phyloP scores from a whole-genome alignment of 2,329 filamentous ascomycete genomes.

The Ophiostoma sp. region DNA sequence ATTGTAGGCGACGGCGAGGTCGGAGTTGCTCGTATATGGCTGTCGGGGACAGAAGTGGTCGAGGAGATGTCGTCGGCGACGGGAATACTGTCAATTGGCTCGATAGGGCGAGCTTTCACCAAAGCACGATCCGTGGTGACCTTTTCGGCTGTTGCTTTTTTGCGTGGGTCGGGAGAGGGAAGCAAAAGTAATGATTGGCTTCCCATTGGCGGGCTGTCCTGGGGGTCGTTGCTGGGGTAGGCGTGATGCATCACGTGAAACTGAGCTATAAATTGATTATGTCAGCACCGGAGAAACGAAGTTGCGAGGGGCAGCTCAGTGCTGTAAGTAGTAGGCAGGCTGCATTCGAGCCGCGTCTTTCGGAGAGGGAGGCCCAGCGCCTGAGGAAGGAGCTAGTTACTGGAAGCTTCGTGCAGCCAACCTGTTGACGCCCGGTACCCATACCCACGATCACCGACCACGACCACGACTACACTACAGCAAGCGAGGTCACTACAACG shows the following conservation, averaged over 20 bases:
- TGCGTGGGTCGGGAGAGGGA: slow-evolving; percentile 23
- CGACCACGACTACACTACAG: slow-evolving; percentile 12
- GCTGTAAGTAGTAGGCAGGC: slow-evolving; percentile 31
- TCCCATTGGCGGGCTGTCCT: slow-evolving; percentile 26
- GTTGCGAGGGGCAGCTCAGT: slow-evolving; percentile 22
- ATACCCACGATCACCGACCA: slow-evolving; percentile 15
- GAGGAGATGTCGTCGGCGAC: slow-evolving; percentile 16
- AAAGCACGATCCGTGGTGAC: slow-evolving; percentile 16
- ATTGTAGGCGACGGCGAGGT: background rate
- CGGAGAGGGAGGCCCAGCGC: slow-evolving; percentile 9
- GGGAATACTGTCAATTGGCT: slow-evolving; percentile 24
- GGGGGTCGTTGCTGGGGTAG: background rate
- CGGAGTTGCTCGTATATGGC: background rate
- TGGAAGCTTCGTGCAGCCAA: slow-evolving; percentile 20
- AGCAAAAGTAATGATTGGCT: slow-evolving; percentile 26
- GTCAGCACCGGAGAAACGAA: slow-evolving; percentile 23
- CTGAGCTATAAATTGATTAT: background rate
- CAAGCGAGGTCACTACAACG: slow-evolving; percentile 13
- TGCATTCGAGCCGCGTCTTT: slow-evolving; percentile 42
- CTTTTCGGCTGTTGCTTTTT: slow-evolving; percentile 25
- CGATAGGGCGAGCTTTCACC: slow-evolving; percentile 25
- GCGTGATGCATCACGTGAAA: slow-evolving; percentile 16
- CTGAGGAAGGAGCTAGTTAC: slow-evolving; percentile 21
- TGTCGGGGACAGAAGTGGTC: background rate
- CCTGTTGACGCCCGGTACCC: slow-evolving; percentile 9